Evolutionary conservation across 208 protist species (phyloP).

Genomic region (Leishmania major): DNA sequence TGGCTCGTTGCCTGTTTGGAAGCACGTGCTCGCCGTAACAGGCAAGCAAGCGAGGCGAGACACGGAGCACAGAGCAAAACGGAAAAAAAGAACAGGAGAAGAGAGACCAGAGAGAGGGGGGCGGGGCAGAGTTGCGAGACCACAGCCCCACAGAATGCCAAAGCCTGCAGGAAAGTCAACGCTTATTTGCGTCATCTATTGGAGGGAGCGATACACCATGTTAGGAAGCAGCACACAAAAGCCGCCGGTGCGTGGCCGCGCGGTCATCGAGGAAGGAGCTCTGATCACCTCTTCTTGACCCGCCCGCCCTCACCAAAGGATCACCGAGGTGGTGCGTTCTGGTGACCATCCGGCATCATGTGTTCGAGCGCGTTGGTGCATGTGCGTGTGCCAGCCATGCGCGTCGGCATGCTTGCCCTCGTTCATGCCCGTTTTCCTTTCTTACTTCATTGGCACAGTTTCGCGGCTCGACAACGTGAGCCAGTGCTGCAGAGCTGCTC

Average conservation of each 20-base stretch:
- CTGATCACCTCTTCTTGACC: not conserved
- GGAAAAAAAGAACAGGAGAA: not conserved
- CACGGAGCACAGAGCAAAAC: not conserved
- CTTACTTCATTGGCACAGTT: not conserved
- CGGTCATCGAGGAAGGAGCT: not conserved
- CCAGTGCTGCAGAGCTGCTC: not conserved
- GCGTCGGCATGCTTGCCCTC: not conserved
- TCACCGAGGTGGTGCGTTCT: not conserved
- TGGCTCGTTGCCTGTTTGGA: not conserved
- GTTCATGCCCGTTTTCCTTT: not conserved
- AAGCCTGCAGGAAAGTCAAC: not conserved
- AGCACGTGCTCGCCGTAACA: not conserved
- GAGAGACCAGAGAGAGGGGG: not conserved
- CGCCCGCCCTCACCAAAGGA: not conserved
- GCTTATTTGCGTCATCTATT: not conserved
- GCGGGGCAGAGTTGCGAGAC: not conserved
- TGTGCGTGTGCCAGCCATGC: not conserved
- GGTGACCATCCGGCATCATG: not conserved
- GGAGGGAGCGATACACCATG: no score
- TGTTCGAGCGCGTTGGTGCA: not conserved
- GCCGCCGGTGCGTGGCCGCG: not conserved
- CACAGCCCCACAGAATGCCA: not conserved
- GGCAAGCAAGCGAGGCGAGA: not conserved
- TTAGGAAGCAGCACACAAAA: not conserved
- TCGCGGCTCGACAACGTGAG: not conserved